Evolutionary conservation across 129 eudicot species (phyloP).

Genomic region (Logfia minima): DNA sequence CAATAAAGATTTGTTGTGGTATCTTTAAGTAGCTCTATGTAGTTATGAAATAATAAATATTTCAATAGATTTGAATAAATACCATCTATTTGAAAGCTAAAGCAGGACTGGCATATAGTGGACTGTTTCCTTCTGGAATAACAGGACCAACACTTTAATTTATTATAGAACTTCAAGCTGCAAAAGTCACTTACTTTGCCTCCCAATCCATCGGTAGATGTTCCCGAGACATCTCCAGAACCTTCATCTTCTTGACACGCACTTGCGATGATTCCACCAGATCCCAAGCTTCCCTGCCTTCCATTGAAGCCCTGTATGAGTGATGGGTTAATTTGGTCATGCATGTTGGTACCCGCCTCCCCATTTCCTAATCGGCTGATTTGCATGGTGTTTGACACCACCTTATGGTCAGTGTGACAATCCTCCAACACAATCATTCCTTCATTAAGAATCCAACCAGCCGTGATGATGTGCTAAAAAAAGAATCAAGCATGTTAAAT

Average conservation of each 20-base stretch:
- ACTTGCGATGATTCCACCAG: constrained; percentile 2
- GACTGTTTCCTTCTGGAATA: not conserved
- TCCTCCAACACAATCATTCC: constrained; percentile 23
- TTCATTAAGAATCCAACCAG: constrained; percentile 6
- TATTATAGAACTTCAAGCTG: not conserved
- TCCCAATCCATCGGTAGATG: not conserved
- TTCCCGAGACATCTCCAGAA: constrained; percentile 12
- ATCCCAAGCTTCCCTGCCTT: constrained; percentile 17
- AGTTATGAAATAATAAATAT: constrained; percentile 5
- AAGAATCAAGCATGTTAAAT: not conserved
- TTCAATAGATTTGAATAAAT: not conserved
- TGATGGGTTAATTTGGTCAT: not conserved
- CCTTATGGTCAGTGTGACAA: constrained; percentile 6
- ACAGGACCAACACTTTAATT: not conserved
- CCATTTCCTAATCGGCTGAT: constrained; percentile 13
- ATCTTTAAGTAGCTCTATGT: not conserved
- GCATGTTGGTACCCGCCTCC: constrained; percentile 1
- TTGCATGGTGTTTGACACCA: constrained; percentile 18
- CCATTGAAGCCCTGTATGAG: constrained; percentile 1
- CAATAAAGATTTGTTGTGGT: not conserved
- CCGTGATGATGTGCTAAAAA: not conserved
- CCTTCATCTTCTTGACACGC: not conserved
- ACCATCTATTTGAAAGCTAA: not conserved
- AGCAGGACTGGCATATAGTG: not conserved
- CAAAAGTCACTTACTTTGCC: constrained; percentile 11